Evolutionary conservation across 1,284 basidiomycete genomes (phyloP).

Genomic region (Austroboletus novae-zelandiae): DNA sequence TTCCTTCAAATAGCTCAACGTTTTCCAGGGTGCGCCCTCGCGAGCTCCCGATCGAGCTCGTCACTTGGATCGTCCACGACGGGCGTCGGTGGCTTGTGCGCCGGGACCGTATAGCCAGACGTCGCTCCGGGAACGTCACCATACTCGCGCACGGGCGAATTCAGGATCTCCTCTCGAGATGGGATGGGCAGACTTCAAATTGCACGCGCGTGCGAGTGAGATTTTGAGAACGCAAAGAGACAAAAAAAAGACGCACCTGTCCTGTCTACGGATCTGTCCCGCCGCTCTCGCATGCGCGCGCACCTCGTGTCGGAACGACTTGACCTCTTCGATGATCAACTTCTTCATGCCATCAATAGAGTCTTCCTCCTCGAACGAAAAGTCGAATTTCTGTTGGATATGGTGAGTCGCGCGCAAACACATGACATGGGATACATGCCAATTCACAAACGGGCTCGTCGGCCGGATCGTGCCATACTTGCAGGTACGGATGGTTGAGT

Average conservation of each 20-base stretch:
- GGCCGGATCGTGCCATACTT: conserved; percentile 93
- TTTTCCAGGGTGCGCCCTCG: neutral
- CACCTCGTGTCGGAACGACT: conserved; percentile 82
- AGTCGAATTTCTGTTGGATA: conserved; percentile 80
- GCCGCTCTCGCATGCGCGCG: conserved; percentile 71
- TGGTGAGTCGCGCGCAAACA: neutral
- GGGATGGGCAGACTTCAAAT: conserved; percentile 66
- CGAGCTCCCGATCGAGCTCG: conserved; percentile 85
- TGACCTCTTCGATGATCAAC: conserved; percentile 93
- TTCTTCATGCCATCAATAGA: conserved; percentile 96
- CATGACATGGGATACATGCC: conserved; percentile 37
- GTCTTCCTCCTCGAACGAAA: conserved; percentile 97
- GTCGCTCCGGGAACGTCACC: conserved; percentile 60
- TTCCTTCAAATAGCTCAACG: neutral
- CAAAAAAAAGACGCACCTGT: conserved; percentile 46
- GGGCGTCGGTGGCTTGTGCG: conserved; percentile 51
- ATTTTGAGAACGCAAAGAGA: neutral
- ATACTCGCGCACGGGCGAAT: conserved; percentile 68
- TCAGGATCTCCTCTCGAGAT: conserved; percentile 74
- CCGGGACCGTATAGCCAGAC: conserved; percentile 56
- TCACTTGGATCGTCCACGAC: conserved; percentile 83
- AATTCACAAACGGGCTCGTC: conserved; percentile 82
- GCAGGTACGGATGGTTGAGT: conserved; percentile 89
- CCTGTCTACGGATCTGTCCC: conserved; percentile 67
- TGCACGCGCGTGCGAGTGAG: conserved; percentile 5